Evolutionary conservation across 169 alveolate species (phyloP), one percentile per base, ranked within the genome.

Genomic region (Plasmodium knowlesi): DNA sequence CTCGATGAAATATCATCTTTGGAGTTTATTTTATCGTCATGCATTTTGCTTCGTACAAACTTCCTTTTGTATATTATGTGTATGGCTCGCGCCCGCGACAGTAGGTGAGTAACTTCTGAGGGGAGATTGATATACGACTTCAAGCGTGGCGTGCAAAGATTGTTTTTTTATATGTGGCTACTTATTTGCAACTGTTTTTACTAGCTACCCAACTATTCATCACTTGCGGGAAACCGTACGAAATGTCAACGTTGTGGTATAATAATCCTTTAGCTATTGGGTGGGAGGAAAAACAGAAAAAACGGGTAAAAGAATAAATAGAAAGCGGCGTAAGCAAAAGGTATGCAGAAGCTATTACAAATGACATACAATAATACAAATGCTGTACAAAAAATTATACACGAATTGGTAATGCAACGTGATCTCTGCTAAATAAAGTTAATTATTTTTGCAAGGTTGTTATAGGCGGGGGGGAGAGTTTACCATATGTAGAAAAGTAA

Each of bases 1-100:
- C 93, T 76, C 28, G 88, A 86, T 28, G 93, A 86, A 28, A 86
- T 73, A 22, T 86, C 93, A 50, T 86, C 93, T 86, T 86, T 86
- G 28, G 93, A 74, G 50, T 86, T 74, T 73, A 76, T 67, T 86
- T 67, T 86, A 28, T 86, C 86, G 92, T 84, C 92, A 34, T 86
- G 88, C 93, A 86, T 86, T 74, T 76, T 86, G 54, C 39, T 74
- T 50, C 70, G 25, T 86, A 34, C n/a, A 67, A 22, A 54, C 10
- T 32, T 5, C 73, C 43, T 43, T 57, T 43, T 34, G 32, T 43
- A n/a, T 34, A 3, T 34, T 34, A 25, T 82, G 25, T 82, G 19
- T 22, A 8, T 54, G 43, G 19, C 39, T 82, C 0, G 25, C 16
- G 16, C 12, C 1, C 22, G 61, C 61, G 22, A 8, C 61, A 14